phyloP scores from a whole-genome alignment of 768 basidiomycete species.

The Xerocomus brunneocitrinus region DNA sequence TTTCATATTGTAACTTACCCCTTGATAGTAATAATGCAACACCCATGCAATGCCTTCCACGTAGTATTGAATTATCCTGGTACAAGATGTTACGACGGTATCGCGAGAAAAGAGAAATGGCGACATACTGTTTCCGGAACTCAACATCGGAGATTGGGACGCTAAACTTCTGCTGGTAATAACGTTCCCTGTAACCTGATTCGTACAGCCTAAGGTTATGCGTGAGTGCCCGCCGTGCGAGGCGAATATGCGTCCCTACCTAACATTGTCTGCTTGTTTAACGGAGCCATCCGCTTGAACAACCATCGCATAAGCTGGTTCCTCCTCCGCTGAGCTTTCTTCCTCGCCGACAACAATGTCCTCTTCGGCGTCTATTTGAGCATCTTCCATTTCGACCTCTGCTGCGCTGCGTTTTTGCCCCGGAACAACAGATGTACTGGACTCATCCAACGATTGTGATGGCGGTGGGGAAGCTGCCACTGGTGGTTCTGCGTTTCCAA shows the following conservation, averaged over 20 bases:
- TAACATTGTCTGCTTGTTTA: slow-evolving; percentile 89
- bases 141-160: slow-evolving; percentile 63
- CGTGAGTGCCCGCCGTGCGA: slow-evolving; percentile 2
- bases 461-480: slow-evolving; percentile 12
- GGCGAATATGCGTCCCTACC: slow-evolving; percentile 46
- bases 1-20: slow-evolving; percentile 47
- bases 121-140: slow-evolving; percentile 66
- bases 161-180: slow-evolving; percentile 92
- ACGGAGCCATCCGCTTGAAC: slow-evolving; percentile 91
- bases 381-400: slow-evolving; percentile 41
- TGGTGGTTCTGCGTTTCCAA: slow-evolving; percentile 25
- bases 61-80: slow-evolving; percentile 77
- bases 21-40: slow-evolving; percentile 96
- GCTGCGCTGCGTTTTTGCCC: slow-evolving; percentile 46
- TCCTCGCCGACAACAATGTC: slow-evolving; percentile 30
- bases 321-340: slow-evolving; percentile 46
- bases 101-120: background rate
- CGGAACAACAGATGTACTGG: slow-evolving; percentile 4
- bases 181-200: slow-evolving; percentile 91
- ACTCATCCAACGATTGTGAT: slow-evolving; percentile 22
- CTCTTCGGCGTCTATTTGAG: slow-evolving; percentile 28
- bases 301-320: slow-evolving; percentile 55
- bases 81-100: slow-evolving; percentile 4
- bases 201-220: slow-evolving; percentile 74
- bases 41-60: slow-evolving; percentile 97